Conservation (phyloP, 495 filamentous ascomycete genomes). For the Filosporella fistucella region DNA sequence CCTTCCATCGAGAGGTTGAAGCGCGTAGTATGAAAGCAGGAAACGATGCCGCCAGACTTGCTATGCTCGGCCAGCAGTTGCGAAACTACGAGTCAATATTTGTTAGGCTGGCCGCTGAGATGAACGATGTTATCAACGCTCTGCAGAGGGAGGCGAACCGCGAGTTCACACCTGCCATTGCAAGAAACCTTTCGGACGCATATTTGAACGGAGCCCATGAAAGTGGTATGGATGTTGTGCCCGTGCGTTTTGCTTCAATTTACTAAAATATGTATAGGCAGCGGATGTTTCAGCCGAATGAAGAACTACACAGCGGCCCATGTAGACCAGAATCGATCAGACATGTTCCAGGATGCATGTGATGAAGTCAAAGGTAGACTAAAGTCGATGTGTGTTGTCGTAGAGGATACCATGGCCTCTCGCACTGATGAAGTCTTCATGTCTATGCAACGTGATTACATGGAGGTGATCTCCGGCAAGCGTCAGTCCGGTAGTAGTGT, state of each 20-base stretch:
- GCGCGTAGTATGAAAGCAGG: slow-evolving; percentile 31
- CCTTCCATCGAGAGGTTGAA: slow-evolving; percentile 40
- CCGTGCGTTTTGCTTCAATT: background rate
- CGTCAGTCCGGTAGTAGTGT: background rate
- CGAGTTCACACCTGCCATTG: slow-evolving; percentile 48
- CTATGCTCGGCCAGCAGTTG: slow-evolving; percentile 41
- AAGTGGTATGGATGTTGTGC: slow-evolving; percentile 3
- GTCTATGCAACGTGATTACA: slow-evolving; percentile 39
- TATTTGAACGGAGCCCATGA: slow-evolving; percentile 44
- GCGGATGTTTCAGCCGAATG: slow-evolving; percentile 50
- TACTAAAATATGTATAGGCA: slow-evolving; percentile 24
- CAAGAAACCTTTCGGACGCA: slow-evolving; percentile 36
- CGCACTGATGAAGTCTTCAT: slow-evolving; percentile 37
- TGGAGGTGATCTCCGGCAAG: slow-evolving; percentile 24
- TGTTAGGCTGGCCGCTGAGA: slow-evolving; percentile 24
- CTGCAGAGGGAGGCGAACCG: slow-evolving; percentile 53
- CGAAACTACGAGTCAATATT: slow-evolving; percentile 35
- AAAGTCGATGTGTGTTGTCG: slow-evolving; percentile 27
- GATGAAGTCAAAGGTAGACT: slow-evolving; percentile 35
- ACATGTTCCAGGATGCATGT: slow-evolving; percentile 47
- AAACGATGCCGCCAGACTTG: slow-evolving; percentile 30
- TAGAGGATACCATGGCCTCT: slow-evolving; percentile 31
- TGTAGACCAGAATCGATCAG: slow-evolving; percentile 32
- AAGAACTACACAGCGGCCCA: slow-evolving; percentile 48
- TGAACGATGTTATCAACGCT: slow-evolving; percentile 33